Conservation (phyloP, 345 rosid genomes). For the Lumnitzera littorea region DNA sequence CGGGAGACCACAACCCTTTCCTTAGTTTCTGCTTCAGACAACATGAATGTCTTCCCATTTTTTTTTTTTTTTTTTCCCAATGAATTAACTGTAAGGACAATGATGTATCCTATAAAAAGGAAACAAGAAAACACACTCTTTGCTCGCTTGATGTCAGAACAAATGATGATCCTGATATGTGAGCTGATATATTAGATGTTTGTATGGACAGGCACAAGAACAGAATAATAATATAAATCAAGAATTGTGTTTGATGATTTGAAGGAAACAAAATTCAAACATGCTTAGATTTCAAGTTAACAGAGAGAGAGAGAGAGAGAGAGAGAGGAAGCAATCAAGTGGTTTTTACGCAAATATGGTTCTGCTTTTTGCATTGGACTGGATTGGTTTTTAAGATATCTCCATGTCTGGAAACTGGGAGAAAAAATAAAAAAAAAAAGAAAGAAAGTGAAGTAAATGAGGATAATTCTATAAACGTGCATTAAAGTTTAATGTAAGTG, state of each 20-base stretch:
- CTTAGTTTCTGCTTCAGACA: slow-evolving; percentile 49
- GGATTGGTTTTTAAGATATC: slow-evolving; percentile 56
- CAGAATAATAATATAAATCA: slow-evolving; percentile 1
- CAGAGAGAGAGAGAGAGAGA: slow-evolving; percentile 14
- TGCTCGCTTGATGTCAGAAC: background rate
- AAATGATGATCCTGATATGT: slow-evolving; percentile 9
- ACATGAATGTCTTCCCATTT: slow-evolving; percentile 54
- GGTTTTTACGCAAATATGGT: slow-evolving; percentile 56
- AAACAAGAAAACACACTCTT: background rate
- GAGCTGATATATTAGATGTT: slow-evolving; percentile 2
- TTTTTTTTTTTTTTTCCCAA: too few species aligned
- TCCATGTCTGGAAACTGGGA: background rate
- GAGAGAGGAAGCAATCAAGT: slow-evolving; percentile 56
- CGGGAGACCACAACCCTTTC: slow-evolving; percentile 75
- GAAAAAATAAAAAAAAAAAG: too few species aligned
- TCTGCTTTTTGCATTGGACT: slow-evolving; percentile 39
- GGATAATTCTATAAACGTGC: slow-evolving; percentile 14
- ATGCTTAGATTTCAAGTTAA: slow-evolving; percentile 55
- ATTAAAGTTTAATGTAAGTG: background rate
- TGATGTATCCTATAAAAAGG: background rate
- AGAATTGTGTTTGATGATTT: slow-evolving; percentile 21
- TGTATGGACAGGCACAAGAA: background rate
- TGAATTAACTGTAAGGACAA: background rate
- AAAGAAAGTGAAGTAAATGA: slow-evolving; percentile 7
- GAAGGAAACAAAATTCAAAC: slow-evolving; percentile 11